These are phyloP conservation scores for Cymbopogon citratus DNA, from an alignment of 176 grass and related monocot genomes.

Conservation along the genomic window DNA sequence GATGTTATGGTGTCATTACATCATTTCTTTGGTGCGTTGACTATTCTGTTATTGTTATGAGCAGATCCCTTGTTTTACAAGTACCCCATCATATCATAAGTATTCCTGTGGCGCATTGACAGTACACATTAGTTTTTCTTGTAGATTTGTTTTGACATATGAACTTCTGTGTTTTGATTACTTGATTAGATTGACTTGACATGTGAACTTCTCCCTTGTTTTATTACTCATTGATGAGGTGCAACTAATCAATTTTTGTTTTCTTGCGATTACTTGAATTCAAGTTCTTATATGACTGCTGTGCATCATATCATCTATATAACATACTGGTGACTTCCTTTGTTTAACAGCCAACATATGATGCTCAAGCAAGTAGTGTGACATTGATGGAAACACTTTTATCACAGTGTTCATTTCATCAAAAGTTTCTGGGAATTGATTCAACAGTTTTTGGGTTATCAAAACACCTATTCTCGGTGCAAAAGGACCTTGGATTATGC, in stretches of 20 bases:
- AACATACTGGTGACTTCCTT: constrained; percentile 28
- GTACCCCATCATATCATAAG: background rate
- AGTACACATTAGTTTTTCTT: background rate
- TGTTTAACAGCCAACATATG: constrained; percentile 43
- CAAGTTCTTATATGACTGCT: constrained; percentile 16
- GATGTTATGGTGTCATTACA: background rate
- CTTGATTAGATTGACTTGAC: constrained; percentile 5
- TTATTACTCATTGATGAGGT: constrained; percentile 14
- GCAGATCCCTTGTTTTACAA: background rate
- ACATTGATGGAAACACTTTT: constrained; percentile 60
- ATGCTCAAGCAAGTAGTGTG: constrained; percentile 46
- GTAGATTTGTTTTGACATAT: background rate
- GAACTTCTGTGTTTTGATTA: constrained; percentile 10
- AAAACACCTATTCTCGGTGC: constrained; percentile 58
- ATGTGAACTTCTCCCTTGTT: background rate
- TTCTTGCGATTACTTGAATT: constrained; percentile 3
- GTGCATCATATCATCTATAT: constrained; percentile 1
- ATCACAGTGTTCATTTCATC: constrained; percentile 48
- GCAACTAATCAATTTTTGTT: background rate
- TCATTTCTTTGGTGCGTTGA: background rate
- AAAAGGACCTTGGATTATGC: constrained; percentile 63
- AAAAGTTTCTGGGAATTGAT: constrained; percentile 47
- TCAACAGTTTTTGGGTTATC: constrained; percentile 54
- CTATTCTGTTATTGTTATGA: background rate
- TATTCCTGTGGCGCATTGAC: background rate